These are phyloP conservation scores for Lipomyces orientalis DNA, from an alignment of 805 yeast species.

Conservation along the genomic window DNA sequence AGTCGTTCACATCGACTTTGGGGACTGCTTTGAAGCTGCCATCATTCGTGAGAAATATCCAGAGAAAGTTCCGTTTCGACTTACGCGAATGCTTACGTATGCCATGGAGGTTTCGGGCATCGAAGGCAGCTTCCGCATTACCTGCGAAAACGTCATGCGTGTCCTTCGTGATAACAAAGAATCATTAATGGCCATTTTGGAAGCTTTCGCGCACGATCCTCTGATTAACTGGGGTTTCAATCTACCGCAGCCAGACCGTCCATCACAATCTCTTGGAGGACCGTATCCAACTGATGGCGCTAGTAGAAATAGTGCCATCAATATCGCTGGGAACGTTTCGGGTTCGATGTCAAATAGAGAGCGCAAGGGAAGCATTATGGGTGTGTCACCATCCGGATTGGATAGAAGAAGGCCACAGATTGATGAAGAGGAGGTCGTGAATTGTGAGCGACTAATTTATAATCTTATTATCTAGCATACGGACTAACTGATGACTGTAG, in stretches of 20 bases:
- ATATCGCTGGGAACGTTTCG: neutral
- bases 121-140: slow-evolving; percentile 95
- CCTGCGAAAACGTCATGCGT: slow-evolving; percentile 97
- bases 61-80: slow-evolving; percentile 95
- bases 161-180: slow-evolving; percentile 92
- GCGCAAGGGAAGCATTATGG: slow-evolving; percentile 26
- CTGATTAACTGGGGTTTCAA: slow-evolving; percentile 95
- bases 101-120: slow-evolving; percentile 99
- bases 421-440: slow-evolving; percentile 75
- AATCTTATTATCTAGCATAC: neutral
- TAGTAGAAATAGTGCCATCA: neutral
- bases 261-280: slow-evolving; percentile 11
- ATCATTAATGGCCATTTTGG: slow-evolving; percentile 95
- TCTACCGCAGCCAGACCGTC: slow-evolving; percentile 27
- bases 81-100: slow-evolving; percentile 94
- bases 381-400: slow-evolving; percentile 25
- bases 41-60: slow-evolving; percentile 95
- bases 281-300: neutral
- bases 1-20: slow-evolving; percentile 96
- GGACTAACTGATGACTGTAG: slow-evolving; percentile 29
- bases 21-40: slow-evolving; percentile 99
- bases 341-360: slow-evolving; percentile 54
- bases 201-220: slow-evolving; percentile 98
- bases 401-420: slow-evolving; percentile 47
- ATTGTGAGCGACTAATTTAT: slow-evolving; percentile 37